A percentile compares a stretch with the other conserved stretches of the same genome.
These are phyloP conservation scores for Nidula microcarpa DNA, from an alignment of 768 basidiomycete genomes.

Conservation along the genomic window DNA sequence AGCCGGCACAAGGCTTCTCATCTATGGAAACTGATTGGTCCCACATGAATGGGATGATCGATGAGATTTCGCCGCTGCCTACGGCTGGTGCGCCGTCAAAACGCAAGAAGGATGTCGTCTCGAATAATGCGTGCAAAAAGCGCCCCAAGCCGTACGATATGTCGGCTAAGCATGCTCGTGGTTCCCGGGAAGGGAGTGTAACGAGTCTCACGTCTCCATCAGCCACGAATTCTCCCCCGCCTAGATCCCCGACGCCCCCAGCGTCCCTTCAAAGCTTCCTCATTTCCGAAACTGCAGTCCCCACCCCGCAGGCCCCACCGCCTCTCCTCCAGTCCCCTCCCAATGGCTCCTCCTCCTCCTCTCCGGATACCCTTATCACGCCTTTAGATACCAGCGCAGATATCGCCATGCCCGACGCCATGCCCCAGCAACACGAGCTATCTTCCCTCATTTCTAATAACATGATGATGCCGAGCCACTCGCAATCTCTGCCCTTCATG, in stretches of 20 bases:
- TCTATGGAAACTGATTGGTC: constrained; percentile 51
- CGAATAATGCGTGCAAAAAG: constrained; percentile 37
- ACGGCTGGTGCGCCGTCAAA: constrained; percentile 37
- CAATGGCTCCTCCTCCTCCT: constrained; percentile 43
- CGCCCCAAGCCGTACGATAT: constrained; percentile 73
- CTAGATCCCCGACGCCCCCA: constrained; percentile 44
- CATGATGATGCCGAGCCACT: constrained; percentile 23
- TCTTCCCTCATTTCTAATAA: constrained; percentile 19
- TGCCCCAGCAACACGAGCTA: constrained; percentile 16
- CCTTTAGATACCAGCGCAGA: constrained; percentile 39
- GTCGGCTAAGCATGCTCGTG: constrained; percentile 37
- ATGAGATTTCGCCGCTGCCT: constrained; percentile 17
- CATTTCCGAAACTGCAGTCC: constrained; percentile 19
- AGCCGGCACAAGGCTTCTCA: constrained; percentile 18
- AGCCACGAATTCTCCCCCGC: constrained; percentile 39
- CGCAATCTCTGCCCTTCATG: constrained; percentile 53
- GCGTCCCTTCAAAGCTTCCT: constrained; percentile 25
- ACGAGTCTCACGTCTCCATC: constrained; percentile 47
- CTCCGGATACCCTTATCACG: constrained; percentile 40
- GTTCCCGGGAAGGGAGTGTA: constrained; percentile 53
- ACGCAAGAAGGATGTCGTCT: constrained; percentile 41
- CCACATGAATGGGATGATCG: constrained; percentile 20
- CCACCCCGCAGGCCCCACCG: constrained; percentile 20
- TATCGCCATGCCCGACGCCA: constrained; percentile 29
- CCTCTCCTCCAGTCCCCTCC: constrained; percentile 33